Evolutionary conservation across 164 flowering plant genomes (phyloP).

Genomic region (Magnolia changhungtana): DNA sequence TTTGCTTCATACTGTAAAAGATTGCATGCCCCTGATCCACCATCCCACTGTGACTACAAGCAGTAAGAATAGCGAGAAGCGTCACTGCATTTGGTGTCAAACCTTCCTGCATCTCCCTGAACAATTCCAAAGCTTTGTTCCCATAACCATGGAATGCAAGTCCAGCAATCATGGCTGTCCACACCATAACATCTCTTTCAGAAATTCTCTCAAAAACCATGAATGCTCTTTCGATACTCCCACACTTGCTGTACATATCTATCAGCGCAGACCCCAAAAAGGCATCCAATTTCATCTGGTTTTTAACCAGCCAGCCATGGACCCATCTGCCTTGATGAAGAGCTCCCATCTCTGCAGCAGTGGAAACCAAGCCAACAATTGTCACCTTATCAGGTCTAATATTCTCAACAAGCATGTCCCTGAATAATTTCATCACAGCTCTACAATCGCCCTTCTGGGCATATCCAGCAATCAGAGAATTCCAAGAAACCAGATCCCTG

Average conservation of each 20-base stretch:
- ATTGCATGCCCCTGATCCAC: conserved; percentile 35
- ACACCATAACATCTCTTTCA: conserved; percentile 43
- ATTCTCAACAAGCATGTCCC: conserved; percentile 28
- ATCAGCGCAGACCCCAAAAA: conserved; percentile 45
- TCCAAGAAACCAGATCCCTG: conserved; percentile 53
- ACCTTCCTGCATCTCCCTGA: conserved; percentile 35
- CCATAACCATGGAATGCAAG: conserved; percentile 52
- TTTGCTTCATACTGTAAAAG: conserved; percentile 33
- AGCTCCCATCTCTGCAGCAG: conserved; percentile 33
- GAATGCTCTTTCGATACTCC: conserved; percentile 39
- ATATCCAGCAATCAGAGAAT: conserved; percentile 44
- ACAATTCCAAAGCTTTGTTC: conserved; percentile 34
- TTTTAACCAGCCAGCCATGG: conserved; percentile 39
- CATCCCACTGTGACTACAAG: conserved; percentile 51
- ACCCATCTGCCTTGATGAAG: conserved; percentile 38
- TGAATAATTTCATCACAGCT: conserved; percentile 23
- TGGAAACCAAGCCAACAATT: conserved; percentile 27
- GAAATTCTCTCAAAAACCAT: conserved; percentile 26
- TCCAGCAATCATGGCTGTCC: conserved; percentile 59
- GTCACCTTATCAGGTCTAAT: conserved; percentile 35
- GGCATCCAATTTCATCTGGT: conserved; percentile 28
- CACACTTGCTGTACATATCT: conserved; percentile 58
- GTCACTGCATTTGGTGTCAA: conserved; percentile 43
- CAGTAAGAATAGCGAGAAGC: conserved; percentile 43
- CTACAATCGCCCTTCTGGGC: conserved; percentile 26